Percentiles rank a stretch among this genome's conserved stretches.
phyloP scores from a whole-genome alignment of 2,329 filamentous ascomycete species.

The Tolypocladium pustulatum region DNA sequence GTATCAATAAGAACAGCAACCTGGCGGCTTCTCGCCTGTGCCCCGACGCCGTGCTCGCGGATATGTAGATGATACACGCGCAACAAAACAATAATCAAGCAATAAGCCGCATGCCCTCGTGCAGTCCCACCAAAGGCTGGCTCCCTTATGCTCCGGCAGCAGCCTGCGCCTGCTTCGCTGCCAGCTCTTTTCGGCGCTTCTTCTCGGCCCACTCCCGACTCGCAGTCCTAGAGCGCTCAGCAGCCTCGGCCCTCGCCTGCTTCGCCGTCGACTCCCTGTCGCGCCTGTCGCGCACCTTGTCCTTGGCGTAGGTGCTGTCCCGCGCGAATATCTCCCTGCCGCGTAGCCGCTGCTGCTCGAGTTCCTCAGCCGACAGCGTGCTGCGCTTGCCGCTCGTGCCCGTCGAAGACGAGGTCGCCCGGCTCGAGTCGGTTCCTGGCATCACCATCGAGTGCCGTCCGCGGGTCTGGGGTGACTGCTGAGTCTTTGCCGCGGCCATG shows the following conservation, averaged over 20 bases:
- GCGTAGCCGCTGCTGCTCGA: slow-evolving; percentile 38
- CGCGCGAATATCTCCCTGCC: slow-evolving; percentile 43
- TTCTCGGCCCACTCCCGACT: slow-evolving; percentile 55
- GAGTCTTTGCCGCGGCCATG: slow-evolving; percentile 1
- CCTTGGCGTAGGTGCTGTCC: slow-evolving; percentile 36
- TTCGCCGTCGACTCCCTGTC: slow-evolving; percentile 45
- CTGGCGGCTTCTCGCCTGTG: background rate
- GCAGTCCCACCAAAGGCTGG: background rate
- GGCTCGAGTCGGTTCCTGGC: slow-evolving; percentile 17
- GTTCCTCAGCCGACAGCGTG: slow-evolving; percentile 38
- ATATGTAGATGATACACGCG: background rate
- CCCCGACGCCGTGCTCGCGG: background rate
- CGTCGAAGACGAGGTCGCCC: slow-evolving; percentile 35
- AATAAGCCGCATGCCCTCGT: background rate
- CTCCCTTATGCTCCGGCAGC: background rate
- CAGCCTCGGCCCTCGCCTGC: slow-evolving; percentile 46
- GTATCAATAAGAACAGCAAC: background rate
- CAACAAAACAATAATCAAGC: background rate
- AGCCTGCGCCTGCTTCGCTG: slow-evolving; percentile 8
- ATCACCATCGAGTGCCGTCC: slow-evolving; percentile 15
- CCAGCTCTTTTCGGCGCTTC: slow-evolving; percentile 31
- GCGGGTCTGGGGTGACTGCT: slow-evolving; percentile 10
- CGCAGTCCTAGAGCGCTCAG: slow-evolving; percentile 47
- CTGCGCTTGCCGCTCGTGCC: slow-evolving; percentile 34
- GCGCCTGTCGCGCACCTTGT: slow-evolving; percentile 40